These are phyloP conservation scores for Candida lessepsii DNA, from an alignment of 805 yeast species.

Conservation along the genomic window DNA sequence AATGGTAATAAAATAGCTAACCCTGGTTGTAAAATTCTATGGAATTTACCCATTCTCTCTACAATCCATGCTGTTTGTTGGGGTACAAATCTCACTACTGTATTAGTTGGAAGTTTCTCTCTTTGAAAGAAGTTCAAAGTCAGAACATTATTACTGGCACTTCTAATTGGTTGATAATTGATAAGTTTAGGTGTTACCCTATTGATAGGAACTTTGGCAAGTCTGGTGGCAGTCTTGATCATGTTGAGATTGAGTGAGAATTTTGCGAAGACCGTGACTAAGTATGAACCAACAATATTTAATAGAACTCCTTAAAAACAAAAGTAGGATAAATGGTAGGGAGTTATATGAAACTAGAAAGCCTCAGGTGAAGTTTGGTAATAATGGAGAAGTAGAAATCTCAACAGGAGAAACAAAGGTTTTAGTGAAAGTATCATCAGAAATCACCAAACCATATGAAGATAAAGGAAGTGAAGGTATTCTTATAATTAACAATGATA, in stretches of 20 bases:
- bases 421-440: constrained; percentile 71
- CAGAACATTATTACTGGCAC: constrained; percentile 2
- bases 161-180: constrained; percentile 1
- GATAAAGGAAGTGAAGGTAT: constrained; percentile 94
- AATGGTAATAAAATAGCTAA: constrained; percentile 71
- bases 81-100: constrained; percentile 75
- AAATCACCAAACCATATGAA: constrained; percentile 75
- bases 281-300: constrained; percentile 52
- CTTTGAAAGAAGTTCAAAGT: constrained; percentile 57
- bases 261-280: too few relatives aligned
- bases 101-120: constrained; percentile 68
- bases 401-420: constrained; percentile 71
- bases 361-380: constrained; percentile 41
- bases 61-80: constrained; percentile 91
- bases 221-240: background rate
- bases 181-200: constrained; percentile 7
- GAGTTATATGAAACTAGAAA: constrained; percentile 60
- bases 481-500: constrained; percentile 80
- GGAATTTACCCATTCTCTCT: constrained; percentile 86
- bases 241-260: background rate
- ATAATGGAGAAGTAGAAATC: constrained; percentile 77
- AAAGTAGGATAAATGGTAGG: constrained; percentile 70
- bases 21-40: constrained; percentile 67
- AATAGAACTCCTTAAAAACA: constrained; percentile 58
- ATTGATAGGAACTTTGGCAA: constrained; percentile 1